Conservation (phyloP, 352 stramenopile genomes). For the Thraustochytrium striatum region DNA sequence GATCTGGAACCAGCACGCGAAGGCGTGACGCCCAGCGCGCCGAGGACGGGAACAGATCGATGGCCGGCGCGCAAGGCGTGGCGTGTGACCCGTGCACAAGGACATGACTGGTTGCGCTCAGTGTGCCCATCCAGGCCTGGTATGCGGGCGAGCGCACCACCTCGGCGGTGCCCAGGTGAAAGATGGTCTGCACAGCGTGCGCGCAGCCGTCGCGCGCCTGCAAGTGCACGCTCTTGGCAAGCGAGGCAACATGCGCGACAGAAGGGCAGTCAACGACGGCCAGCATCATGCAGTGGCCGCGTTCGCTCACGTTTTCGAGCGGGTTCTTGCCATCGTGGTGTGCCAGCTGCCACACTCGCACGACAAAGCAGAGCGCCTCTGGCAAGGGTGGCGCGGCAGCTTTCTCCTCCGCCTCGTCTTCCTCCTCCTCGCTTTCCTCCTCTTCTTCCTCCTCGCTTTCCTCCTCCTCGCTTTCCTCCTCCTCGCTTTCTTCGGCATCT, state of each 20-base stretch:
- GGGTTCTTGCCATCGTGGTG: slow-evolving; percentile 29
- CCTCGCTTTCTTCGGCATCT: not conserved
- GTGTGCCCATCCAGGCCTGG: not conserved
- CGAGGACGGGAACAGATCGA: slow-evolving; percentile 4
- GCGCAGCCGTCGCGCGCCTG: not conserved
- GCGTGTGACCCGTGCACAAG: slow-evolving; percentile 22
- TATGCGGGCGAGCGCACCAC: not conserved
- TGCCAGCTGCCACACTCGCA: slow-evolving; percentile 3
- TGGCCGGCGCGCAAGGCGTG: slow-evolving; percentile 3
- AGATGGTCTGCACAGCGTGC: not conserved
- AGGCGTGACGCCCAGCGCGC: not conserved
- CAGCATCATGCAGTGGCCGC: not conserved
- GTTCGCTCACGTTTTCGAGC: not conserved
- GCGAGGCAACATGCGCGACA: not conserved
- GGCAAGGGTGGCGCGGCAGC: not conserved
- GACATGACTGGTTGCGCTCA: not conserved
- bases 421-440: not conserved
- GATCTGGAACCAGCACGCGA: no score
- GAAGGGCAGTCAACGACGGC: slow-evolving; percentile 20
- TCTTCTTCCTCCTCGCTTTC: not conserved
- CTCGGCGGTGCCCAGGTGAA: not conserved
- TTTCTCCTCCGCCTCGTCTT: not conserved
- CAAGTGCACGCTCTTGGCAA: slow-evolving; percentile 24
- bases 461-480: not conserved
- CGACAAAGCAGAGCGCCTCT: no score